These are phyloP conservation scores for Aspergillus oerlinghausenensis DNA, from an alignment of 2,329 filamentous ascomycete species.

Conservation along the genomic window DNA sequence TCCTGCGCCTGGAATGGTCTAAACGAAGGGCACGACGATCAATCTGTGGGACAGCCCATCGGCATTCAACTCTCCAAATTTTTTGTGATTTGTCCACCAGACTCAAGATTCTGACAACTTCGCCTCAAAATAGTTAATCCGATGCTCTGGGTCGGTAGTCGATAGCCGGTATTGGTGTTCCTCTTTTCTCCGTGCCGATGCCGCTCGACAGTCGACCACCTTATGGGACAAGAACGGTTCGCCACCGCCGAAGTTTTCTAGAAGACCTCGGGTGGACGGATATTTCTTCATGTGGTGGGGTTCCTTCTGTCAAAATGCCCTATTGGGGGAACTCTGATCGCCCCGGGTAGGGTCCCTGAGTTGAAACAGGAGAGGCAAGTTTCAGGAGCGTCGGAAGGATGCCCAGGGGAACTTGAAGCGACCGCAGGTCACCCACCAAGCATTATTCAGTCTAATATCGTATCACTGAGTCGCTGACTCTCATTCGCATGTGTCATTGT, in stretches of 20 bases:
- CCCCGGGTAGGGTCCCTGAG: background rate
- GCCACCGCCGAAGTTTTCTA: background rate
- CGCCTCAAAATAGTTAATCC: background rate
- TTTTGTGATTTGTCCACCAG: conserved; percentile 7
- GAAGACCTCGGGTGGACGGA: background rate
- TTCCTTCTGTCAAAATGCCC: background rate
- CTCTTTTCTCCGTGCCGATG: background rate
- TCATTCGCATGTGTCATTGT: too few species aligned
- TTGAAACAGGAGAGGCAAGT: background rate
- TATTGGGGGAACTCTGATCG: background rate
- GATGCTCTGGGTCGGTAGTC: background rate
- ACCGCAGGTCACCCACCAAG: background rate
- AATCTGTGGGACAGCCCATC: conserved; percentile 11
- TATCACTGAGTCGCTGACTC: too few species aligned
- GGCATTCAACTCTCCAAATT: background rate
- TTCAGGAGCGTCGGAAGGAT: background rate
- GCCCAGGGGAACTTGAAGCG: background rate
- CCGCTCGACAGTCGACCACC: too few species aligned
- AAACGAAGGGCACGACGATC: conserved; percentile 8
- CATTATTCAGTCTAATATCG: background rate
- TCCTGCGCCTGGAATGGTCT: background rate
- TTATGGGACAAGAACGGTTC: background rate
- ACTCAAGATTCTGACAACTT: background rate
- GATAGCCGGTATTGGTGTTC: background rate
- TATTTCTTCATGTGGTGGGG: background rate